phyloP scores from a whole-genome alignment of 495 filamentous ascomycete genomes.

The Penicillium paradoxum region DNA sequence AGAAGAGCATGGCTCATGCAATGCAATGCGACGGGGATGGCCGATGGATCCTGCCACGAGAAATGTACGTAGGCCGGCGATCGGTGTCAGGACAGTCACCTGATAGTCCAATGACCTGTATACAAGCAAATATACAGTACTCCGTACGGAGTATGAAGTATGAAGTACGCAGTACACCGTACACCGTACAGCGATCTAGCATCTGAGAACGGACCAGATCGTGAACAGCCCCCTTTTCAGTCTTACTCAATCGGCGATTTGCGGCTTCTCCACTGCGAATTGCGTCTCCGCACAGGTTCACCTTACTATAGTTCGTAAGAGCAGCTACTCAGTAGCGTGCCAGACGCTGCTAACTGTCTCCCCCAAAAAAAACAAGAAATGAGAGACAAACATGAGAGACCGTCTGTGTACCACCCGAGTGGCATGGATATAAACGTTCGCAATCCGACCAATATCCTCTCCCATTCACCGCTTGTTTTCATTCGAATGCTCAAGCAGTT shows the following conservation, averaged over 20 bases:
- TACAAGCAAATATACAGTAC: too few species aligned
- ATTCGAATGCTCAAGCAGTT: not conserved
- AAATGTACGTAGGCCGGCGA: conserved; percentile 12
- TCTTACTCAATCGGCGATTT: conserved; percentile 24
- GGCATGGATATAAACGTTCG: conserved; percentile 21
- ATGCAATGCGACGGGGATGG: conserved; percentile 26
- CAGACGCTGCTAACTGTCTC: too few species aligned
- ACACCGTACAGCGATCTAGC: conserved; percentile 13
- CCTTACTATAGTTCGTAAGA: not conserved
- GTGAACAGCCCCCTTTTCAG: conserved; percentile 15
- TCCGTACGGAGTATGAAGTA: too few species aligned
- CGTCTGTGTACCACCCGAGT: not conserved
- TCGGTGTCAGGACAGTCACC: conserved; percentile 24
- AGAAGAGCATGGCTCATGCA: conserved; percentile 24
- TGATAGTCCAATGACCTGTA: conserved; percentile 10
- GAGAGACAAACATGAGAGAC: too few species aligned
- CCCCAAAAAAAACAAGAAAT: too few species aligned
- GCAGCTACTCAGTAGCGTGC: not conserved
- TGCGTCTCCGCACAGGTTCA: conserved; percentile 13
- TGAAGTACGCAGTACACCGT: too few species aligned
- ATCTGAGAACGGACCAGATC: conserved; percentile 29
- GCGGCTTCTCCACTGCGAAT: conserved; percentile 21
- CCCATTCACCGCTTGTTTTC: conserved; percentile 24
- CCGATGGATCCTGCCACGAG: conserved; percentile 21
- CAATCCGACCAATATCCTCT: conserved; percentile 5